Percentiles rank a stretch among this genome's conserved stretches.
These are phyloP conservation scores for Physcomitrium patens DNA, from an alignment of 225 moss, liverwort and hornwort genomes.

Conservation along the genomic window DNA sequence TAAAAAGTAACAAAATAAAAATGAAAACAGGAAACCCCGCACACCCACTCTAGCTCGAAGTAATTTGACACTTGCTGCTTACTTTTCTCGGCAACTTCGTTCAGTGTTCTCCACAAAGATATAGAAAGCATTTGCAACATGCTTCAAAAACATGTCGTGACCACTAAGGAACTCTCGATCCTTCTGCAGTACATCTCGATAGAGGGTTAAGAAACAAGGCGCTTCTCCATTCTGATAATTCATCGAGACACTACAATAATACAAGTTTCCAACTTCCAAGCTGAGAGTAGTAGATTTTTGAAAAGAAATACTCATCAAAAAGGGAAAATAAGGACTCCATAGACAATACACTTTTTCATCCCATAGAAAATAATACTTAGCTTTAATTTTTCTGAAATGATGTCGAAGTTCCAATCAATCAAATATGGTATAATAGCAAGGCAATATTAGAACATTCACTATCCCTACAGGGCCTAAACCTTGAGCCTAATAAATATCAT, in stretches of 20 bases:
- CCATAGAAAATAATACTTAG: neutral
- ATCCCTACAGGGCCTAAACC: no score
- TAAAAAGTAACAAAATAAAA: no score
- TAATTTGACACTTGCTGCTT: conserved; percentile 31
- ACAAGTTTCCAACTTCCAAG: conserved; percentile 13
- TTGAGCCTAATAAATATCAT: no score
- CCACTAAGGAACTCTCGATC: conserved; percentile 95
- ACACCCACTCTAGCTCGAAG: no score
- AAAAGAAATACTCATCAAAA: neutral
- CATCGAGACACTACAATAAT: neutral
- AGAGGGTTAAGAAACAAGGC: conserved; percentile 14
- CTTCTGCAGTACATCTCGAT: conserved; percentile 56
- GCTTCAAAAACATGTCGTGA: conserved; percentile 96
- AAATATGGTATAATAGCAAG: neutral
- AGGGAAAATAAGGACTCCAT: neutral
- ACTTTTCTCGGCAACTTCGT: conserved; percentile 93
- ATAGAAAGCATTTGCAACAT: conserved; percentile 93
- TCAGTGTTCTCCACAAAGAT: conserved; percentile 95
- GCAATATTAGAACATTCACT: neutral
- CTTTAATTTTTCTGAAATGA: neutral
- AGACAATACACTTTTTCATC: neutral
- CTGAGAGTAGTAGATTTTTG: conserved; percentile 3
- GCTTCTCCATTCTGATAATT: neutral
- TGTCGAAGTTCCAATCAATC: neutral
- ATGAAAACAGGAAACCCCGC: no score